These are phyloP conservation scores for Trichophyton mentagrophytes DNA, from an alignment of 2,329 filamentous ascomycete genomes.

Conservation along the genomic window DNA sequence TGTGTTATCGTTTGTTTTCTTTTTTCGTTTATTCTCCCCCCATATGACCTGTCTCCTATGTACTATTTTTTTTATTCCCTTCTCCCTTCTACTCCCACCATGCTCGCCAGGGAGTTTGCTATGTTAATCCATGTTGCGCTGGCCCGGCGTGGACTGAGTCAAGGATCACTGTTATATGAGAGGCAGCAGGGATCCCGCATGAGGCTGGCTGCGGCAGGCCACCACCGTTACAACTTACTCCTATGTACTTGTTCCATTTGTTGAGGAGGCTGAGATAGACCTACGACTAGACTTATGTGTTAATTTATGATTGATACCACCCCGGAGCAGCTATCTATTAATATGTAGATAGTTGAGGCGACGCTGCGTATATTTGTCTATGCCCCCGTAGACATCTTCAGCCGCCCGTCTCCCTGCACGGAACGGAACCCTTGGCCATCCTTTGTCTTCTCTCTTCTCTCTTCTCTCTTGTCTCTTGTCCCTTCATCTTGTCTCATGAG, in stretches of 20 bases:
- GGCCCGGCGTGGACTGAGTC: not conserved
- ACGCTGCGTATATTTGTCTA: too few relatives aligned
- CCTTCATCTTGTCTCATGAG: too few relatives aligned
- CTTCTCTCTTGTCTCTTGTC: too few relatives aligned
- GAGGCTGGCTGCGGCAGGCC: not conserved
- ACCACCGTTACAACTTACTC: too few relatives aligned
- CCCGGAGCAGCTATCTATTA: not conserved
- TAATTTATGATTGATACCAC: conserved; percentile 1
- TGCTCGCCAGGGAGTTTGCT: not conserved
- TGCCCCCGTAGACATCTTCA: too few relatives aligned
- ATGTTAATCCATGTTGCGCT: not conserved
- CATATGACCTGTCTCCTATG: not conserved
- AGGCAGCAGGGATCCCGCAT: not conserved
- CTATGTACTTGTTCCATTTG: too few relatives aligned
- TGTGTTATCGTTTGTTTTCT: not conserved
- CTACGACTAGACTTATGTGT: conserved; percentile 1
- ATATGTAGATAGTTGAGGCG: too few relatives aligned
- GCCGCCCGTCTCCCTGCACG: too few relatives aligned
- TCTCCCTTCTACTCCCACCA: not conserved
- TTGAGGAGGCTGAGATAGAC: not conserved
- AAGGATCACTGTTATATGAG: not conserved
- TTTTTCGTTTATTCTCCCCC: not conserved
- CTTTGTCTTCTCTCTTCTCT: too few relatives aligned
- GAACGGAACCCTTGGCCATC: too few relatives aligned
- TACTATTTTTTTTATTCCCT: not conserved